A percentile compares a stretch with the other conserved stretches of the same genome.
phyloP scores from a whole-genome alignment of 2,329 filamentous ascomycete species.

The Colletotrichum graminicola region DNA sequence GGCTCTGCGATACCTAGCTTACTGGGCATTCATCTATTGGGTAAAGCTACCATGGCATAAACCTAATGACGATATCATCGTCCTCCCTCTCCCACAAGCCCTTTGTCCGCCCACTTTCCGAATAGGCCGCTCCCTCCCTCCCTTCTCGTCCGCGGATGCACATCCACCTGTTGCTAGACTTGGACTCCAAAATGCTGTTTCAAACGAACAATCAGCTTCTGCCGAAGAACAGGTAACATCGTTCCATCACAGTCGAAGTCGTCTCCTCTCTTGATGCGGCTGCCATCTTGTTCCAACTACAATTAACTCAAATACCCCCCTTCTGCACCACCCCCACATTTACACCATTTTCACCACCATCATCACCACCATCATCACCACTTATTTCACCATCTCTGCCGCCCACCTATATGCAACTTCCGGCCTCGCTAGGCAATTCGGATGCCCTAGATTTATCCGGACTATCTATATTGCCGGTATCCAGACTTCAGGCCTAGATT shows the following conservation, averaged over 20 bases:
- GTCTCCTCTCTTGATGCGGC: conserved; percentile 10
- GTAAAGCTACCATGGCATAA: conserved; percentile 27
- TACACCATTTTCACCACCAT: too few species aligned
- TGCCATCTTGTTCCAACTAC: background rate
- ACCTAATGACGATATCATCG: background rate
- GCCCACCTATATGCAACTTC: too few species aligned
- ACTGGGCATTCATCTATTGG: conserved; percentile 35
- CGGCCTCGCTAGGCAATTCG: too few species aligned
- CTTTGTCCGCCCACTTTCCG: conserved; percentile 29
- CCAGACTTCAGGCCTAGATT: too few species aligned
- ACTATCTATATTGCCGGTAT: too few species aligned
- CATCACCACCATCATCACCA: too few species aligned
- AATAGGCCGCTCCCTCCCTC: background rate
- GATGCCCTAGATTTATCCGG: too few species aligned
- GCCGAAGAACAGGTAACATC: background rate
- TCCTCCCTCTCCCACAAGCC: background rate
- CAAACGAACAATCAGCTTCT: conserved; percentile 13
- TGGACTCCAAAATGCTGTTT: conserved; percentile 14
- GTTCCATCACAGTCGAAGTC: background rate
- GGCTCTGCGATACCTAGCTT: conserved; percentile 18
- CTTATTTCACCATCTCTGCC: too few species aligned
- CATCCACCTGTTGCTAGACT: conserved; percentile 8
- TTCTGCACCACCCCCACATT: too few species aligned
- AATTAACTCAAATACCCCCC: too few species aligned
- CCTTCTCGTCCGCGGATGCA: conserved; percentile 2